Conservation (phyloP, 148 eudicot genomes). For the Fagopyrum esculentum region DNA sequence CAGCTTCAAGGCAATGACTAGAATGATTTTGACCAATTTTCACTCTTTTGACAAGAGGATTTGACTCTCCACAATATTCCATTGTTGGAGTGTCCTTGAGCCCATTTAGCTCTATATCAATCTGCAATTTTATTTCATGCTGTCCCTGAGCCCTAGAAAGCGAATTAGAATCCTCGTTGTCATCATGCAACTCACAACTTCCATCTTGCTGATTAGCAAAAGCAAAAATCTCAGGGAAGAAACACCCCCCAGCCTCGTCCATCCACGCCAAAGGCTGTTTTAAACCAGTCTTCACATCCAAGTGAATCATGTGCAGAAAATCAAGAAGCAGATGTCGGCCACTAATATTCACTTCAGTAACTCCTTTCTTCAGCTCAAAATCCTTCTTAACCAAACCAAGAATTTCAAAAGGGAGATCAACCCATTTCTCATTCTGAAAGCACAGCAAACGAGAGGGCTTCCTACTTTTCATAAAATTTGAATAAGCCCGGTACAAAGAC, state of each 20-base stretch:
- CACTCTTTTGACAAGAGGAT: conserved; percentile 44
- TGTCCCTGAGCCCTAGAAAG: conserved; percentile 19
- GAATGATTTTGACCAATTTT: conserved; percentile 25
- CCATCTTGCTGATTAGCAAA: conserved; percentile 27
- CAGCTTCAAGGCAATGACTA: conserved; percentile 19
- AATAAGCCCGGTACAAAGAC: conserved; percentile 38
- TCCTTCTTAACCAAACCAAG: conserved; percentile 44
- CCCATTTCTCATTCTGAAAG: conserved; percentile 64
- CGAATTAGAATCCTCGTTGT: conserved; percentile 24
- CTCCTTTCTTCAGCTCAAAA: conserved; percentile 50
- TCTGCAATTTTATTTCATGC: conserved; percentile 59
- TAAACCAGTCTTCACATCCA: conserved; percentile 51
- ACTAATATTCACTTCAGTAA: conserved; percentile 48
- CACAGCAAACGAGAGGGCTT: conserved; percentile 66
- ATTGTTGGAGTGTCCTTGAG: conserved; percentile 23
- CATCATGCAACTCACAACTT: conserved; percentile 20
- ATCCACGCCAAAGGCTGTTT: conserved; percentile 85
- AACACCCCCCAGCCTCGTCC: conserved; percentile 71
- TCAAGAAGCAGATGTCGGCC: conserved; percentile 47
- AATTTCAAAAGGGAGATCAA: conserved; percentile 49
- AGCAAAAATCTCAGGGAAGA: conserved; percentile 60
- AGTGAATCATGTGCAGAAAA: conserved; percentile 64
- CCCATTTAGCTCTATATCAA: conserved; percentile 72
- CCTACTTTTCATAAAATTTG: conserved; percentile 56
- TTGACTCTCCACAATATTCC: conserved; percentile 64